Evolutionary conservation across 371 early-diverging fungal species (phyloP).

Genomic region (Funneliformis caledonium): DNA sequence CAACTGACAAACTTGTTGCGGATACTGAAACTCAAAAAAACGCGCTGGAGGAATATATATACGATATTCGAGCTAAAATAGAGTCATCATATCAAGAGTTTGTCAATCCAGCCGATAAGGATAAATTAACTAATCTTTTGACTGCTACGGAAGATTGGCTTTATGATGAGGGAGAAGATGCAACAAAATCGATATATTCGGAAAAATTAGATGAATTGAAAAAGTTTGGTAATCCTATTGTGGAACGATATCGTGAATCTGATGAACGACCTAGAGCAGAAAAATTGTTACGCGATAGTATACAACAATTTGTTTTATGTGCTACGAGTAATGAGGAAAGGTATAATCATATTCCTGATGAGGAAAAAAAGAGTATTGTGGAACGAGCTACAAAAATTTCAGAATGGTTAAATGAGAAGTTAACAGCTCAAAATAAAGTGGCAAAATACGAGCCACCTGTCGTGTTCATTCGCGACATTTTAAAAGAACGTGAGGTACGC

Average conservation of each 20-base stretch:
- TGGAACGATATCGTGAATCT: conserved; percentile 80
- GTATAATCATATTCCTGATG: conserved; percentile 86
- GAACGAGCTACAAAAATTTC: conserved; percentile 77
- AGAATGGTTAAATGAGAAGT: conserved; percentile 86
- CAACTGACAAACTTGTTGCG: conserved; percentile 85
- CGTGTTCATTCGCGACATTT: conserved; percentile 75
- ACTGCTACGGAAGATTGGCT: conserved; percentile 95
- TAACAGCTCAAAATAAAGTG: conserved; percentile 73
- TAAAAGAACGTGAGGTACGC: conserved; percentile 72
- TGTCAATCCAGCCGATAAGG: conserved; percentile 74
- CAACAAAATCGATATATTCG: conserved; percentile 85
- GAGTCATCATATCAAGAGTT: conserved; percentile 74
- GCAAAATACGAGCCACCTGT: conserved; percentile 78
- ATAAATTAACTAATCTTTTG: conserved; percentile 69
- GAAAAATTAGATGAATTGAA: conserved; percentile 84
- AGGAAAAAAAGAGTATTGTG: conserved; percentile 82
- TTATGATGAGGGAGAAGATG: conserved; percentile 95
- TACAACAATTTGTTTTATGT: conserved; percentile 73
- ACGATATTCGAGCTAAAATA: conserved; percentile 93
- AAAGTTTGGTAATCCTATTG: conserved; percentile 83
- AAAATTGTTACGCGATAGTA: conserved; percentile 75
- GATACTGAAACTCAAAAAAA: conserved; percentile 95
- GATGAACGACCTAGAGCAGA: conserved; percentile 87
- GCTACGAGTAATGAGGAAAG: conserved; percentile 80
- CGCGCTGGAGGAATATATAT: conserved; percentile 97